Base-by-base conservation (phyloP, 108 stramenopile species). In the Conticribra weissflogii region DNA sequence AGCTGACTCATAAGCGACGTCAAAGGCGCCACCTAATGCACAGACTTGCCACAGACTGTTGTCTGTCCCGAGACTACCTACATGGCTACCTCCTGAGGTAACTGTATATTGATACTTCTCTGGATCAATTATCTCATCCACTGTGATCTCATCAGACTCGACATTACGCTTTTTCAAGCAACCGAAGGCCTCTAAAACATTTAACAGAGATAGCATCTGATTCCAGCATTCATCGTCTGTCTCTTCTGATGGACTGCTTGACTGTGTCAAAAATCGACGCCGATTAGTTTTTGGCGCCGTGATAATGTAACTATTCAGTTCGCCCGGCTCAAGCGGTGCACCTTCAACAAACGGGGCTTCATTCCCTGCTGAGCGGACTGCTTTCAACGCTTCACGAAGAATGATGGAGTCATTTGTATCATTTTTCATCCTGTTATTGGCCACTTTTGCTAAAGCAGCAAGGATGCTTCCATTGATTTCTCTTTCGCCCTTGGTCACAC, bases 21-120 rank as follows among this genome's bases (percentile, higher is more conserved):
- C 89, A 60, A 74, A 88, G 7, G 92, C 86, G 21, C 92, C 92
- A 24, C 92, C 92, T 59, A 93, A 76, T 32, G 92, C 89, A 22
- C 74, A 62, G 28, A 90, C 58, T 50, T 72, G 59, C 92, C 92
- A 93, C 17, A 93, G 54, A 14, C 85, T 81, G 66, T 93, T 93
- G 30, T 93, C 88, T 59, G 90, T 78, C n/a, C 86, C 84, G 33
- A 93, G 72, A 81, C 87, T 87, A 3, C 92, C 89, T 41, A 93
- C 79, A 63, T 89, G 85, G 3, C 53, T 70, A 14, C 92, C 92
- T 27, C 86, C 92, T 31, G 83, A 69, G 41, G 88, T 86, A 1
- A 90, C 70, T 52, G 33, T 18, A 56, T 83, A 89, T 9, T 17
- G 29, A 23, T 41, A 22, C 17, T 19, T 69, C 46, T 79, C 58